Conservation (phyloP, 257 asterid genomes). For the Datura wrightii region DNA sequence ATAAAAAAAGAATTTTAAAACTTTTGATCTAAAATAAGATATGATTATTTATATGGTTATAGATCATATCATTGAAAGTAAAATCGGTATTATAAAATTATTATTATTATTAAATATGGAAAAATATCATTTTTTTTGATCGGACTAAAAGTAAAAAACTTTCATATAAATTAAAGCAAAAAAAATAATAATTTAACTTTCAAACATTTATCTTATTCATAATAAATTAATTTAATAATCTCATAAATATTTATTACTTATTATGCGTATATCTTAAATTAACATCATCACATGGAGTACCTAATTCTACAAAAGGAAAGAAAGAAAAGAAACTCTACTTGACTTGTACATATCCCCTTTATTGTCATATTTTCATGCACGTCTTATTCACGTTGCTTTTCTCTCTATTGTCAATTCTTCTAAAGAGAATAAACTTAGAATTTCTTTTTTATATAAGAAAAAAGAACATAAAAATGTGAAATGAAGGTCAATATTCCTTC, state of each 20-base stretch:
- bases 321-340: neutral
- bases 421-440: slow-evolving; percentile 1
- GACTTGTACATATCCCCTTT: slow-evolving; percentile 28
- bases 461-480: neutral
- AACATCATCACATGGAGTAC: neutral
- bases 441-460: neutral
- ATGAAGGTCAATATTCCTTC: slow-evolving; percentile 33
- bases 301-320: neutral
- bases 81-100: neutral
- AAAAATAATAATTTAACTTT: neutral
- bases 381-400: slow-evolving; percentile 58
- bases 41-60: neutral
- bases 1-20: neutral
- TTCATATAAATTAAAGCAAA: too few relatives aligned
- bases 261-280: too few relatives aligned
- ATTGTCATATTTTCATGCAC: slow-evolving; percentile 54
- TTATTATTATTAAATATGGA: neutral
- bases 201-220: neutral
- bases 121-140: neutral
- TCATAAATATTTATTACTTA: neutral
- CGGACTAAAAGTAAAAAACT: too few relatives aligned
- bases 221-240: neutral
- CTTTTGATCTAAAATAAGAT: neutral
- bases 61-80: neutral
- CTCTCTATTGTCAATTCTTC: slow-evolving; percentile 13